Evolutionary conservation across 2,329 filamentous ascomycete genomes (phyloP), one percentile per base, ranked within the genome.

Genomic region (Talaromyces sp.): DNA sequence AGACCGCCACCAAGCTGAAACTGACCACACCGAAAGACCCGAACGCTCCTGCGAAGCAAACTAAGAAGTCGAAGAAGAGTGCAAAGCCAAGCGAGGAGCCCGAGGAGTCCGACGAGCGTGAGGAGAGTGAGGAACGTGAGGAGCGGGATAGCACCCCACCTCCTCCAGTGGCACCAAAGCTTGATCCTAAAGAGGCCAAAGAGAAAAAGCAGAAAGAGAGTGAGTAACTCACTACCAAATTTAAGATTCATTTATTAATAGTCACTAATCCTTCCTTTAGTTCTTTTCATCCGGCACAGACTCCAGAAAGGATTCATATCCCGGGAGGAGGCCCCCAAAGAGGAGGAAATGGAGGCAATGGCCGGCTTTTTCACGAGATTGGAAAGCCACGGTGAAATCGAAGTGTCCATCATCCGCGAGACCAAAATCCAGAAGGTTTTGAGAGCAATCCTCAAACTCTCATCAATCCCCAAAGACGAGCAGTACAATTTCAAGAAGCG

Each of bases 401-500:
- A 97, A 72, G 91, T 90, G 31, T 86, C 87, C 65, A 94, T 97
- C 68, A 96, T 97, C 69, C 87, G 90, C 64, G 81, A 80, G 14
- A 99, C 94, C 63, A 99, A 97, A 83, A 97, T 99, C 76, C 93
- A 97, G 85, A 99, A 99, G 80, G 93, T 99, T 11, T 83, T 99
- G 60, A 96, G 95, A 79, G 92, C 89, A 4, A 94, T 99, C 66
- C 80, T 97, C 69, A 97, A 96, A 80, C 81, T 99, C 9, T 84
- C 88, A 50, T 83, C 83, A 3, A 96, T 99, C 66, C 92, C 92
- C 5, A 88, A 88, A 63, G 94, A 99, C 65, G 90, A 92, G 38
- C 90, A 96, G 66, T 95, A 88, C 75, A 80, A 89, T 59, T 97
- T 99, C 84, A 95, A 94, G 79, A 81, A 87, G 65, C 88, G 94